Percentiles rank a stretch among this genome's conserved stretches.
Evolutionary conservation across 2,329 filamentous ascomycete genomes (phyloP).

Genomic region (Myriosclerotinia scirpicola): DNA sequence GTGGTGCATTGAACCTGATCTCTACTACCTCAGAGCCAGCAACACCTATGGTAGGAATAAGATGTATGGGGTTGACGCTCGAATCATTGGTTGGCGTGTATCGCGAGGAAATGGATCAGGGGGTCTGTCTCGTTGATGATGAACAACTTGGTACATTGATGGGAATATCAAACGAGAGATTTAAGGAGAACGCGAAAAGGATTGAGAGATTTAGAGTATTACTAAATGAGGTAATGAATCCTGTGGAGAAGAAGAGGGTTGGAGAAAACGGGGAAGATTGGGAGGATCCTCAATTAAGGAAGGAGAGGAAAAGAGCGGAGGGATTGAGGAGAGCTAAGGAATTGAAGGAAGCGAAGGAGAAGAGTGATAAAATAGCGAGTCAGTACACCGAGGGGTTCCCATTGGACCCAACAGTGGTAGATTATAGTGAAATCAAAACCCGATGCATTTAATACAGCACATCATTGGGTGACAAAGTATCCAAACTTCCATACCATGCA

Average conservation of each 20-base stretch:
- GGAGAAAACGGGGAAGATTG: constrained; percentile 48
- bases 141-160: constrained; percentile 68
- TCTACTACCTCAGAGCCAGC: constrained; percentile 37
- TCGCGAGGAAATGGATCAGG: constrained; percentile 43
- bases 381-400: not conserved
- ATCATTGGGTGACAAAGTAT: not conserved
- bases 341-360: constrained; percentile 23
- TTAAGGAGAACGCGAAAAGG: constrained; percentile 65
- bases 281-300: constrained; percentile 55
- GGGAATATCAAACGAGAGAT: constrained; percentile 71
- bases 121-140: constrained; percentile 58
- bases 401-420: not conserved
- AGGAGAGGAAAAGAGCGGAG: constrained; percentile 57
- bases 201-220: constrained; percentile 63
- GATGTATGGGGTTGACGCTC: constrained; percentile 78
- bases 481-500: constrained; percentile 4
- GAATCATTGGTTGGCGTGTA: constrained; percentile 74
- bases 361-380: not conserved
- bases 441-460: constrained; percentile 1
- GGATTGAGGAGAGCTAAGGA: constrained; percentile 52
- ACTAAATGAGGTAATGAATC: constrained; percentile 32
- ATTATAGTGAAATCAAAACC: constrained; percentile 9
- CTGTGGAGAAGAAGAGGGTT: constrained; percentile 29
- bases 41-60: constrained; percentile 78
- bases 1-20: constrained; percentile 71